These are phyloP conservation scores for Lactarius akahatsu DNA, from an alignment of 768 basidiomycete species.

Conservation along the genomic window DNA sequence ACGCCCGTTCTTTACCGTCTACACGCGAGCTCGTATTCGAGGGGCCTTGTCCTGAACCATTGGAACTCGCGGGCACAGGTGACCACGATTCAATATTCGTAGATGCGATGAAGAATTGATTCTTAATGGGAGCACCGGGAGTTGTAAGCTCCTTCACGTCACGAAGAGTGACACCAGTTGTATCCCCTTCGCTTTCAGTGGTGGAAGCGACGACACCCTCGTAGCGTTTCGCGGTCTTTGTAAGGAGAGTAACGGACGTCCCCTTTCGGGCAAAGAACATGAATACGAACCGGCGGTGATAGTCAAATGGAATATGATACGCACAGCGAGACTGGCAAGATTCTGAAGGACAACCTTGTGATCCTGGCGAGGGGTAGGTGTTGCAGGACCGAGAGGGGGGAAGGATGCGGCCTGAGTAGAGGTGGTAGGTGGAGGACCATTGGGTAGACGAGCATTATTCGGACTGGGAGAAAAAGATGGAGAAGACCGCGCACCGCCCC, in stretches of 20 bases:
- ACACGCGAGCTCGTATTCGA: conserved; percentile 34
- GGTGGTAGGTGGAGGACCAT: conserved; percentile 39
- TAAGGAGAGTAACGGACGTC: conserved; percentile 68
- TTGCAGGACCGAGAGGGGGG: conserved; percentile 43
- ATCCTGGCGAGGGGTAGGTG: conserved; percentile 40
- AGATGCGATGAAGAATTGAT: conserved; percentile 64
- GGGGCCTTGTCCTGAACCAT: conserved; percentile 44
- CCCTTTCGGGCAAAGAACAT: conserved; percentile 45
- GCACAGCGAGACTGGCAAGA: conserved; percentile 60
- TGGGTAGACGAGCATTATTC: conserved; percentile 44
- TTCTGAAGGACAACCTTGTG: conserved; percentile 50
- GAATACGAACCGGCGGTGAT: neutral
- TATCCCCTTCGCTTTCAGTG: conserved; percentile 63
- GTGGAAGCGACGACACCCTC: conserved; percentile 65
- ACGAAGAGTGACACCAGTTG: conserved; percentile 70
- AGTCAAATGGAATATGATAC: conserved; percentile 31
- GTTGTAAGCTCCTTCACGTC: conserved; percentile 71
- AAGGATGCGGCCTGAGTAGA: conserved; percentile 33
- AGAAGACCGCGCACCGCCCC: conserved; percentile 67
- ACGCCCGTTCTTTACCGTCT: conserved; percentile 54
- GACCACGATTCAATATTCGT: conserved; percentile 70
- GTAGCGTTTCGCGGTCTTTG: conserved; percentile 68
- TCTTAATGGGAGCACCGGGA: conserved; percentile 66
- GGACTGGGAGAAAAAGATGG: conserved; percentile 63
- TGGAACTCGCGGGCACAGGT: conserved; percentile 32